phyloP scores from a whole-genome alignment of 257 asterid genomes.

The Thymus mandschuricus region DNA sequence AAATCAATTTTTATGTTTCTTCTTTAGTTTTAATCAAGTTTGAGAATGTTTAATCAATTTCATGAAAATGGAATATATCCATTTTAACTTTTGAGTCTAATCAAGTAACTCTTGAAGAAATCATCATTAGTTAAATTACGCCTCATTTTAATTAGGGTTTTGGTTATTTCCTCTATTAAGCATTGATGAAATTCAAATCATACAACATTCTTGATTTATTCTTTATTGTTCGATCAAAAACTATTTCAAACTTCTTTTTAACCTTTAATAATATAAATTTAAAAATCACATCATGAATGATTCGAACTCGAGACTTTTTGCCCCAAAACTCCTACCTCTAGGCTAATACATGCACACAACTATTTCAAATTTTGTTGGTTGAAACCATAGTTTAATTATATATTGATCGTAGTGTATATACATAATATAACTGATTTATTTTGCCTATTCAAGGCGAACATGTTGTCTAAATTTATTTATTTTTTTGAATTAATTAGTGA shows the following conservation, averaged over 20 bases:
- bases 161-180: neutral
- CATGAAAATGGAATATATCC: neutral
- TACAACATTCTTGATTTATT: neutral
- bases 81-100: neutral
- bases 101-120: neutral
- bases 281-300: no score
- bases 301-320: no score
- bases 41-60: conserved; percentile 7
- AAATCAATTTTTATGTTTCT: neutral
- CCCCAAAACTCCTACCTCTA: no score
- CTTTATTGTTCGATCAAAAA: neutral
- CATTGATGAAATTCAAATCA: neutral
- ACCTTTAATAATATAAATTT: no score
- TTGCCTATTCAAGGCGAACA: conserved; percentile 33
- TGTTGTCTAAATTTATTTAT: neutral
- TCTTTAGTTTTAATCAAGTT: neutral
- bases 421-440: neutral
- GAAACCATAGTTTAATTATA: no score
- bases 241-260: neutral
- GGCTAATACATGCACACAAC: no score
- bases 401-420: no score
- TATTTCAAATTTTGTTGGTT: no score
- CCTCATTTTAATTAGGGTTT: neutral
- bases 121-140: neutral
- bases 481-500: neutral